Evolutionary conservation across 495 filamentous ascomycete genomes (phyloP), one percentile per base, ranked within the genome.

Genomic region (Neurospora sp.): DNA sequence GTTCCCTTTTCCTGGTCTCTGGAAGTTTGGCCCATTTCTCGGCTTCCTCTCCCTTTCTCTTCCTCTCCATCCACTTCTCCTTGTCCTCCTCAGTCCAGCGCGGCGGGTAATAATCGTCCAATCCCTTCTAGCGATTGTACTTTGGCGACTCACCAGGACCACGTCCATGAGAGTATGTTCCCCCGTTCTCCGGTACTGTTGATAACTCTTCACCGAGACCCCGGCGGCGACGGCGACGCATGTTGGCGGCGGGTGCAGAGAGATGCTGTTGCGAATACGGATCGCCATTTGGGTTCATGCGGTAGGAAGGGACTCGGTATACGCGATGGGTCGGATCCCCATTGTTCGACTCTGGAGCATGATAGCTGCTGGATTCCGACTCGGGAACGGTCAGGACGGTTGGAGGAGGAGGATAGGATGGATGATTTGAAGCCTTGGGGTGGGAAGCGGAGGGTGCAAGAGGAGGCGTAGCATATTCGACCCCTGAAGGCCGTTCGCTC

Each of bases 331-430:
- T 12, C 4, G n/a, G 46, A 27, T 54, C 48, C 48, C 3, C 48
- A 0, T 16, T 59, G 0, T 4, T 7, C 0, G 12, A 27, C 2
- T 16, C 0, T 23, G 0, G 48, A 5, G 7, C 2, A 59, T 59
- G 3, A 16, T 27, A 0, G 8, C 23, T 59, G 48, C 48, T 59
- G 8, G 5, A 0, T 0, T 31, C 48, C 2, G 23, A 59, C 48
- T 31, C 48, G 2, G 48, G 1, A 31, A 59, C 12, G 2, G 48
- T 59, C 48, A 59, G 23, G 0, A 11, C 48, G 2, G 48, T 59
- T 1, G 48, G 48, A 2, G 48, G 11, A 59, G 48, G 48, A 27
- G 48, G 48, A 7, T 59, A 59, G 5, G 46, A 5, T 12, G 4
- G 48, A 31, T 2, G 12, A 16, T 1, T 16, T 16, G 48, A 59